phyloP scores from a whole-genome alignment of 106 monocot genomes.

The Alisma plantagoaquatica region DNA sequence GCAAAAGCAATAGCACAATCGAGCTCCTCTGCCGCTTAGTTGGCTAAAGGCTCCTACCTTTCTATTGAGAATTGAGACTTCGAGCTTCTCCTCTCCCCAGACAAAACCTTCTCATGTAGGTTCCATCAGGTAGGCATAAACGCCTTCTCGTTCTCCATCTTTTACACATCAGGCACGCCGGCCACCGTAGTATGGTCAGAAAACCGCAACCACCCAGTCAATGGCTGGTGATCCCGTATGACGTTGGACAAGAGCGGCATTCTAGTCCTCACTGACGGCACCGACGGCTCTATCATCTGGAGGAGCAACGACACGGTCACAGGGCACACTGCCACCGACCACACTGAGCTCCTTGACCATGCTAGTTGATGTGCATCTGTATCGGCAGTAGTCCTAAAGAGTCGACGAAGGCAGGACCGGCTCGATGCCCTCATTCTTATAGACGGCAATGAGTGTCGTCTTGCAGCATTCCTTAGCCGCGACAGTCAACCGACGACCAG shows the following conservation, averaged over 20 bases:
- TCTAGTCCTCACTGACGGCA: slow-evolving; percentile 17
- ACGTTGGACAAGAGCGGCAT: slow-evolving; percentile 9
- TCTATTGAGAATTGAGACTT: slow-evolving; percentile 24
- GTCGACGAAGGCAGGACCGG: no score
- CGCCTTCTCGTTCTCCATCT: slow-evolving; percentile 37
- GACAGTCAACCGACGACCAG: no score
- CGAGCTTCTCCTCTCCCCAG: slow-evolving; percentile 21
- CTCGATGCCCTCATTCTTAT: no score
- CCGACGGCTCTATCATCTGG: slow-evolving; percentile 24
- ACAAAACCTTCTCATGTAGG: slow-evolving; percentile 30
- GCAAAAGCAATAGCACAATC: not conserved
- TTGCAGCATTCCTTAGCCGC: no score
- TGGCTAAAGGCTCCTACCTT: slow-evolving; percentile 21
- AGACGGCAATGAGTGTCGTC: no score
- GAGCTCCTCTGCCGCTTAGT: not conserved
- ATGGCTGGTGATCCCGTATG: slow-evolving; percentile 17
- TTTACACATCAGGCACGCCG: slow-evolving; percentile 22
- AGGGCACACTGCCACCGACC: not conserved
- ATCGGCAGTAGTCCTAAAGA: no score
- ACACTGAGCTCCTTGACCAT: slow-evolving; percentile 24
- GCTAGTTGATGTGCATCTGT: no score
- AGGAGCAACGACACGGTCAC: slow-evolving; percentile 22
- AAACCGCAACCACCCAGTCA: slow-evolving; percentile 35
- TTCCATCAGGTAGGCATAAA: slow-evolving; percentile 32
- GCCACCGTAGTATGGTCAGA: slow-evolving; percentile 30